phyloP scores from a whole-genome alignment of 257 asterid genomes.

The Lycium ferocissimum region DNA sequence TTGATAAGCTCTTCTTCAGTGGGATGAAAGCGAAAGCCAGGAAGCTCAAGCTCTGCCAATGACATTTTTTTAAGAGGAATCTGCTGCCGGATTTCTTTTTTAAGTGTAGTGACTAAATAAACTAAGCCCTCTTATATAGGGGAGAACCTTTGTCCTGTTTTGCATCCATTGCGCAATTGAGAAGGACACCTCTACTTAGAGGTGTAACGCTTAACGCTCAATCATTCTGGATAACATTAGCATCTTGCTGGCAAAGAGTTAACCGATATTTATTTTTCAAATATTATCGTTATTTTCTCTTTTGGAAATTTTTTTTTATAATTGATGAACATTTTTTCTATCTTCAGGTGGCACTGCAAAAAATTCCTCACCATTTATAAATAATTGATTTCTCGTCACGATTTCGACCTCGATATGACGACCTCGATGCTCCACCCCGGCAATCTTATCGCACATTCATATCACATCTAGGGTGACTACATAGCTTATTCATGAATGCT shows the following conservation, averaged over 20 bases:
- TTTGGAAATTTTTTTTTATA: neutral
- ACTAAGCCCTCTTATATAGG: neutral
- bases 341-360: neutral
- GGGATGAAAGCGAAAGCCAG: slow-evolving; percentile 85
- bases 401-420: too few species aligned
- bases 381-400: neutral
- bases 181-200: neutral
- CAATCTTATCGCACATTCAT: too few species aligned
- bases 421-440: too few species aligned
- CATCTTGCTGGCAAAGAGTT: neutral
- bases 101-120: neutral
- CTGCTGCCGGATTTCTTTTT: neutral
- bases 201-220: neutral
- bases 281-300: neutral
- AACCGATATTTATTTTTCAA: neutral
- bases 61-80: neutral
- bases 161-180: neutral
- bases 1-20: slow-evolving; percentile 76
- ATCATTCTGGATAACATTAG: neutral
- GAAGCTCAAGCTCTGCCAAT: slow-evolving; percentile 44
- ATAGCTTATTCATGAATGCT: too few species aligned
- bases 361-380: neutral
- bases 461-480: too few species aligned
- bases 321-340: neutral
- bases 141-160: neutral